These are phyloP conservation scores for Daldinia childiae DNA, from an alignment of 495 filamentous ascomycete genomes.

Conservation along the genomic window DNA sequence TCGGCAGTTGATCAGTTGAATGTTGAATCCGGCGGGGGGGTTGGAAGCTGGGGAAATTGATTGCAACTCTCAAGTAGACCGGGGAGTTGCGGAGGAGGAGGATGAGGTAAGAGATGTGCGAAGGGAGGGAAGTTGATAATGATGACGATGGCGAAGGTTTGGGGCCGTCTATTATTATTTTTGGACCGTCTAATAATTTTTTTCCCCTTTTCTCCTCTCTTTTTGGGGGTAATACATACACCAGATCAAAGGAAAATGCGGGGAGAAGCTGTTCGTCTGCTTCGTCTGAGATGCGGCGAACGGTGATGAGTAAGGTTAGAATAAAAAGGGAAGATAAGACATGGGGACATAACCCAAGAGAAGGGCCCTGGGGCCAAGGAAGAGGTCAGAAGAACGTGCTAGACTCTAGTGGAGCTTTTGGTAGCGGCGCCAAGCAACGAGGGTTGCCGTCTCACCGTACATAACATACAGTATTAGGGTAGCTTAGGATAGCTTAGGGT, in stretches of 20 bases:
- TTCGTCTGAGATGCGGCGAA: slow-evolving; percentile 36
- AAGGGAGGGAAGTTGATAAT: slow-evolving; percentile 32
- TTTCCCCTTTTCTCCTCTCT: slow-evolving; percentile 30
- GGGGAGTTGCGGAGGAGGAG: slow-evolving; percentile 32
- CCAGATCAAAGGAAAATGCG: slow-evolving; percentile 37
- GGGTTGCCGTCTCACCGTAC: slow-evolving; percentile 37
- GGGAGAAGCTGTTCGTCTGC: slow-evolving; percentile 44
- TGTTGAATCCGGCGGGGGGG: slow-evolving; percentile 16
- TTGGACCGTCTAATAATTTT: neutral
- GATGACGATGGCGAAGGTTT: slow-evolving; percentile 41
- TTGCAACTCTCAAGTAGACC: slow-evolving; percentile 17
- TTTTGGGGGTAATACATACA: slow-evolving; percentile 33
- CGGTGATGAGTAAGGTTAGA: slow-evolving; percentile 39
- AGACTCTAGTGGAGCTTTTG: slow-evolving; percentile 37
- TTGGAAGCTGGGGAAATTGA: slow-evolving; percentile 27
- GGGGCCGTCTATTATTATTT: slow-evolving; percentile 27
- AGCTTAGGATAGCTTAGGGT: neutral
- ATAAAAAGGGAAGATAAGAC: slow-evolving; percentile 29
- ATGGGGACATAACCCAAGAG: slow-evolving; percentile 26
- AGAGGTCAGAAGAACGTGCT: slow-evolving; percentile 43
- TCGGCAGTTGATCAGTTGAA: slow-evolving; percentile 38
- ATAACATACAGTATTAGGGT: slow-evolving; percentile 17
- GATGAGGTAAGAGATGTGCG: slow-evolving; percentile 41
- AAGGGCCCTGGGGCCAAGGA: slow-evolving; percentile 23
- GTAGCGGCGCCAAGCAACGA: slow-evolving; percentile 35